These are phyloP conservation scores for Verticillium albo-atrum DNA, from an alignment of 2,329 filamentous ascomycete species.

Conservation along the genomic window DNA sequence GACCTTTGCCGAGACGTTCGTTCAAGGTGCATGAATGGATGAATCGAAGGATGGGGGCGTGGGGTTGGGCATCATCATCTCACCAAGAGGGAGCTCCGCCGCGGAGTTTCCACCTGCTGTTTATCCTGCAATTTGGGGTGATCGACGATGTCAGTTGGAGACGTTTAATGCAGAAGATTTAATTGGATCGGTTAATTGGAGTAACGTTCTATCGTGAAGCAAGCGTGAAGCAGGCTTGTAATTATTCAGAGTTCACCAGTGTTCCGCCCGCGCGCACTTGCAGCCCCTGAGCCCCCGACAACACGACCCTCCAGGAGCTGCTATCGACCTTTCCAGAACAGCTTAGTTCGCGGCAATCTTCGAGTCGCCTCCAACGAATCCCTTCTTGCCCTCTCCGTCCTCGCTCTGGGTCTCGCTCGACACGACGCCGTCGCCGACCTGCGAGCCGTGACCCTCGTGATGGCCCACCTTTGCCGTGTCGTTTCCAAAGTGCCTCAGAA, in stretches of 20 bases:
- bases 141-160: neutral
- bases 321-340: neutral
- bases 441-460: neutral
- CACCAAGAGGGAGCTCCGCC: neutral
- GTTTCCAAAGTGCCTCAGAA: slow-evolving; percentile 52
- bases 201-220: neutral
- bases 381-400: slow-evolving; percentile 3
- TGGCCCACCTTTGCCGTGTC: slow-evolving; percentile 3
- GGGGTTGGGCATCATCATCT: neutral
- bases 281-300: neutral
- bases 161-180: neutral
- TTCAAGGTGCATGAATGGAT: neutral
- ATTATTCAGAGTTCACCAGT: neutral
- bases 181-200: neutral
- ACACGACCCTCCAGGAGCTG: neutral
- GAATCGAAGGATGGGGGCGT: neutral
- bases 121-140: neutral
- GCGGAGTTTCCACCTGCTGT: neutral
- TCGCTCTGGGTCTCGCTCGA: slow-evolving; percentile 11
- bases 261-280: neutral
- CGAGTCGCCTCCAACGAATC: neutral
- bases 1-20: neutral
- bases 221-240: neutral
- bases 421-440: neutral
- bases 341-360: neutral